Base-by-base conservation (phyloP, 1,284 basidiomycete species). In the Ceratobasidium theobromae region DNA sequence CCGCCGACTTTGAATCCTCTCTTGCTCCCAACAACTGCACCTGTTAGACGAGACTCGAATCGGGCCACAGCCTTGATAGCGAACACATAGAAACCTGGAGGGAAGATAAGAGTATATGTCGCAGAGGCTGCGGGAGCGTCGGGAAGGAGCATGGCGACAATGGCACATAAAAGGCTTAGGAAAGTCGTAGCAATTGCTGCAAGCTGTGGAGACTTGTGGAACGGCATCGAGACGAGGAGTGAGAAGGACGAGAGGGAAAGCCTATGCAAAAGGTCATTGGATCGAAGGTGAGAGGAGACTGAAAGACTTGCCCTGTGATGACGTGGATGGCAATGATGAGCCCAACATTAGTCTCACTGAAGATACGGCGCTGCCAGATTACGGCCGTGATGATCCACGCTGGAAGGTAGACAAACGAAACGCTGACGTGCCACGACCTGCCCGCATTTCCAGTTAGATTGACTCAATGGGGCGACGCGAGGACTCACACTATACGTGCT, bases 81-180 rank as follows among this genome's bases (percentile, higher is more conserved):
- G 70, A 89, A 91, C 16, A 89, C 80, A 71, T 88, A 91, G 74
- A 85, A 91, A 11, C 83, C 82, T 0, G 89, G 86, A 0, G 89
- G 90, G 73, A 91, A 89, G 40, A 92, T 75, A 54, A 93, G 72
- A 0, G 86, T 82, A 71, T 88, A 86, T 32, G 90, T 77, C 62
- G 84, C 82, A 5, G 83, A 83, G 1, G 77, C 78, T 1, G 76
- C 79, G 6, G 80, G 82, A 2, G 77, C 74, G 21, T 72, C 70
- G 27, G 77, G 76, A 67, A 86, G 78, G 0, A 87, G 80, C 38
- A 89, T 74, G 0, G 86, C 89, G n/a, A 90, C 72, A 58, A 92
- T 84, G 4, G 86, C 86, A 33, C 89, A 80, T 3, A 89, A 71
- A 67, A 91, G 81, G 6, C 84, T 78, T 27, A 86, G 74, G 72